Conservation (phyloP, 495 filamentous ascomycete genomes). For the Penicillium robsamsonii region DNA sequence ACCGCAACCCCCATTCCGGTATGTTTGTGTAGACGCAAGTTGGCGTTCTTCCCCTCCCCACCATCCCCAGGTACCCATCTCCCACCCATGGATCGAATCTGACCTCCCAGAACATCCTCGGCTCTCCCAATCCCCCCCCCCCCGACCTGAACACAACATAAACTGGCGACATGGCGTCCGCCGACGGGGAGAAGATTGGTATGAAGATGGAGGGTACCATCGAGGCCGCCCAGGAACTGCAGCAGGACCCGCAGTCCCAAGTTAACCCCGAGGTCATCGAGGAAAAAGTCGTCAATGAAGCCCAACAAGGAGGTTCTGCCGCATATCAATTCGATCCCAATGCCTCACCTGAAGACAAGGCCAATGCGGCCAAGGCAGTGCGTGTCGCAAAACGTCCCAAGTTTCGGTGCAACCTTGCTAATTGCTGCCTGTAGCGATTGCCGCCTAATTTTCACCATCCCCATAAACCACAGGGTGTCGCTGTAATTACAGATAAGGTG, state of each 20-base stretch:
- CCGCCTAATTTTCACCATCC: slow-evolving; percentile 63
- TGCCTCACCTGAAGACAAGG: slow-evolving; percentile 81
- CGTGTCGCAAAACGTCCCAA: slow-evolving; percentile 27
- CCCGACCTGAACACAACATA: slow-evolving; percentile 17
- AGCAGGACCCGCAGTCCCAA: slow-evolving; percentile 63
- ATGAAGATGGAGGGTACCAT: slow-evolving; percentile 75
- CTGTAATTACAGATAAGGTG: slow-evolving; percentile 71
- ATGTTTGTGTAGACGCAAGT: background rate
- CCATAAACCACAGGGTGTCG: slow-evolving; percentile 63
- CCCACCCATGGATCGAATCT: background rate
- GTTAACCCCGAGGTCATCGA: slow-evolving; percentile 71
- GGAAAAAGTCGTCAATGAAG: slow-evolving; percentile 68
- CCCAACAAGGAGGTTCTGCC: slow-evolving; percentile 67
- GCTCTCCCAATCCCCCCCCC: slow-evolving; percentile 13
- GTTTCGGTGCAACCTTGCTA: slow-evolving; percentile 7
- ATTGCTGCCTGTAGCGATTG: slow-evolving; percentile 45
- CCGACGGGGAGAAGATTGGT: slow-evolving; percentile 49
- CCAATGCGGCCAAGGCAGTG: slow-evolving; percentile 74
- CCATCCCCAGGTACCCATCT: slow-evolving; percentile 1
- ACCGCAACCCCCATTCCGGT: background rate
- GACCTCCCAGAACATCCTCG: background rate
- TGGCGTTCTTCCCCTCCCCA: background rate
- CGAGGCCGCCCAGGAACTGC: slow-evolving; percentile 54
- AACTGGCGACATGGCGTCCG: slow-evolving; percentile 39
- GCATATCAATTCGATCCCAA: slow-evolving; percentile 87